Evolutionary conservation across 768 basidiomycete species (phyloP).

Genomic region (Calocybe indica): DNA sequence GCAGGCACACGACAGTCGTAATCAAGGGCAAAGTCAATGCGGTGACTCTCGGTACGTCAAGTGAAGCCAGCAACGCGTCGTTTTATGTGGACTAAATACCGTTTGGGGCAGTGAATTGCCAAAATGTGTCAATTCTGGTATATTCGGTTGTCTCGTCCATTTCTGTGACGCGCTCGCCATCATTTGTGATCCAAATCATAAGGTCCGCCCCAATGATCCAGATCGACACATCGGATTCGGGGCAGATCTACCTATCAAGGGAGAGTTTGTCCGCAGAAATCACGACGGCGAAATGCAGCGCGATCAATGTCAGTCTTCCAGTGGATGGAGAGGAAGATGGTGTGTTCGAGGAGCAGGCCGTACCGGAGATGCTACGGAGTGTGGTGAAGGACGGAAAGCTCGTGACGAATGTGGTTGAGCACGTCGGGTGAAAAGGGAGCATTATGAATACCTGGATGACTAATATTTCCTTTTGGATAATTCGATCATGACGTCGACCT

Average conservation of each 20-base stretch:
- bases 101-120: constrained; percentile 66
- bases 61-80: not conserved
- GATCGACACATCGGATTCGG: constrained; percentile 91
- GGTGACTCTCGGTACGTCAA: constrained; percentile 70
- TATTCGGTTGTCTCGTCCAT: constrained; percentile 92
- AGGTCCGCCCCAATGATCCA: constrained; percentile 90
- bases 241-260: constrained; percentile 89
- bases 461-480: not conserved
- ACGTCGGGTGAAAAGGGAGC: constrained; percentile 43
- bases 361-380: constrained; percentile 96
- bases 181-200: constrained; percentile 88
- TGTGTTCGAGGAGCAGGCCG: constrained; percentile 79
- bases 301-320: constrained; percentile 87
- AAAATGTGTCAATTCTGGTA: constrained; percentile 81
- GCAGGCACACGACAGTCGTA: constrained; percentile 78
- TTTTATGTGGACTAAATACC: constrained; percentile 2
- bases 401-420: constrained; percentile 86
- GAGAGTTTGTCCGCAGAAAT: constrained; percentile 75
- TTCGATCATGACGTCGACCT: not conserved
- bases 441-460: not conserved
- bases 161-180: constrained; percentile 85
- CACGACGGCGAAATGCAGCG: constrained; percentile 89
- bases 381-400: constrained; percentile 77
- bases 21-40: constrained; percentile 96
- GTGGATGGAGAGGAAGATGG: constrained; percentile 89